Percentiles rank a stretch among this genome's conserved stretches.
Conservation (phyloP, 2,329 filamentous ascomycete species). For the Aspergillus sp. region DNA sequence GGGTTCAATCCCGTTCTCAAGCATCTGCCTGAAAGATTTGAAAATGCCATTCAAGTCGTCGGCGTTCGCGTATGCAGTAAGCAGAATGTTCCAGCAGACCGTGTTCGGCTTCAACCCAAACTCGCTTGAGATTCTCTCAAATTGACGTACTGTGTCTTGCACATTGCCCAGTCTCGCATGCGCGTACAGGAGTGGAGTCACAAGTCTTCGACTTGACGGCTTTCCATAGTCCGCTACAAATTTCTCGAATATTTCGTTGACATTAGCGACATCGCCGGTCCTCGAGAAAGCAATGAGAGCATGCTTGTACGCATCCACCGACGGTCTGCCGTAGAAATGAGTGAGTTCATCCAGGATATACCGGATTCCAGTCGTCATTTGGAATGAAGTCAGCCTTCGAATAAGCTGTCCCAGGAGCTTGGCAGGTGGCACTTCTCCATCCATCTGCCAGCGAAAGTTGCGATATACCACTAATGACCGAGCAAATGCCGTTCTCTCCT, state of each 20-base stretch:
- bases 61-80: conserved; percentile 67
- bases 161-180: conserved; percentile 69
- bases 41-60: conserved; percentile 67
- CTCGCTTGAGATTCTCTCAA: conserved; percentile 58
- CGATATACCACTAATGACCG: conserved; percentile 40
- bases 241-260: conserved; percentile 45
- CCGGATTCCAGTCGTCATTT: conserved; percentile 34
- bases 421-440: conserved; percentile 16
- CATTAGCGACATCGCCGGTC: conserved; percentile 45
- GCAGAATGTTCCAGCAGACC: conserved; percentile 70
- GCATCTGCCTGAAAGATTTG: conserved; percentile 60
- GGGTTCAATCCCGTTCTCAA: conserved; percentile 49
- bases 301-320: conserved; percentile 31
- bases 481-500: conserved; percentile 24
- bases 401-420: conserved; percentile 26
- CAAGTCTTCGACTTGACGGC: conserved; percentile 27
- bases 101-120: conserved; percentile 58
- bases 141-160: conserved; percentile 56
- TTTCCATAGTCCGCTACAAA: conserved; percentile 37
- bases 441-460: conserved; percentile 36
- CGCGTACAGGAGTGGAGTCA: conserved; percentile 64
- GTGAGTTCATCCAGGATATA: conserved; percentile 43
- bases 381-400: conserved; percentile 21
- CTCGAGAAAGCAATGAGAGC: conserved; percentile 44
- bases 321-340: conserved; percentile 30